Evolutionary conservation across 306 rosid species (phyloP).

Genomic region (Vigna radiata): DNA sequence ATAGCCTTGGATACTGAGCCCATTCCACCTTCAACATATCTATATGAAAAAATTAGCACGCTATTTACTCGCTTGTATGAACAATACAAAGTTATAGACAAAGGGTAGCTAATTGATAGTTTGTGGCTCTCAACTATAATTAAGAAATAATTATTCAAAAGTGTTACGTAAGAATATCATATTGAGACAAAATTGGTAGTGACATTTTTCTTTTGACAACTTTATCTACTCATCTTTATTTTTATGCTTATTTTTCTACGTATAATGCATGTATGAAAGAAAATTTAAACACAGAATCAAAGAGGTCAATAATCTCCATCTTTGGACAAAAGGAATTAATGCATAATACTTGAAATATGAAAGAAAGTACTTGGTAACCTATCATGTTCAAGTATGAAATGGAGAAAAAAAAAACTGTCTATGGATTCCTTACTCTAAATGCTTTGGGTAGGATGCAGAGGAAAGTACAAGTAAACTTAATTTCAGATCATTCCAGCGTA

Average conservation of each 20-base stretch:
- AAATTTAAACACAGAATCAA: background rate
- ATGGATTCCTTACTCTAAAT: background rate
- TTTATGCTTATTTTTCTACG: background rate
- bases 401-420: background rate
- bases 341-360: background rate
- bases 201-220: background rate
- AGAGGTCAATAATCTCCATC: constrained; percentile 9
- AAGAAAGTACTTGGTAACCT: no score
- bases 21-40: constrained; percentile 99
- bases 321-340: background rate
- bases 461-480: constrained; percentile 13
- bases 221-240: constrained; percentile 2
- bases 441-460: background rate
- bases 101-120: constrained; percentile 20
- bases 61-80: constrained; percentile 22
- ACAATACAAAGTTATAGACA: constrained; percentile 21
- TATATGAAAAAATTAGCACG: constrained; percentile 45
- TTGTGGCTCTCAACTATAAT: constrained; percentile 22
- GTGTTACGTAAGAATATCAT: constrained; percentile 29
- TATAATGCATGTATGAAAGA: background rate
- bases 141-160: constrained; percentile 18
- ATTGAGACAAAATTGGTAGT: constrained; percentile 8
- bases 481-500: constrained; percentile 31
- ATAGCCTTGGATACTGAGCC: constrained; percentile 94
- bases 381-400: background rate